Conservation (phyloP, 192 early-diverging fungal species). For the Spizellomyces sp. region DNA sequence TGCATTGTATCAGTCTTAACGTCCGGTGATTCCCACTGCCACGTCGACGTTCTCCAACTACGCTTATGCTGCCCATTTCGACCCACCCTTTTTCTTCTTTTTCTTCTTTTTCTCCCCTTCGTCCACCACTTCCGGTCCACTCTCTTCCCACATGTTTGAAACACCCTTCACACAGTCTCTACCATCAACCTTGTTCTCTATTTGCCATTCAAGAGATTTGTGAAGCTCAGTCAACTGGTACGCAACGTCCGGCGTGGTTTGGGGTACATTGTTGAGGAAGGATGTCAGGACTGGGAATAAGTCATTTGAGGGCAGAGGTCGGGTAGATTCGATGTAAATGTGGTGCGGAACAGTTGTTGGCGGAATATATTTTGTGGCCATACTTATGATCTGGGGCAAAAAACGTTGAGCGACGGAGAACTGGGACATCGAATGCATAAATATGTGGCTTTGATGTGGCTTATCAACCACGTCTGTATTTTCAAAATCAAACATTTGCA, state of each 20-base stretch:
- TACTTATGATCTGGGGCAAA: background rate
- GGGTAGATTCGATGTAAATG: background rate
- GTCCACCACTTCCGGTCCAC: background rate
- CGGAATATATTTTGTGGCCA: conserved; percentile 16
- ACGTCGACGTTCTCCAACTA: no score
- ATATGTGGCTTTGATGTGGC: no score
- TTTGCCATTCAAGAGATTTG: conserved; percentile 9
- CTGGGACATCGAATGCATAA: no score
- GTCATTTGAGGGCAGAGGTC: background rate
- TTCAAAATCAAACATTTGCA: background rate
- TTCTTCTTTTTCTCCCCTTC: background rate
- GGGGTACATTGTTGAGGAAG: background rate
- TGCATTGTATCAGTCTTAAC: no score
- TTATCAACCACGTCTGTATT: background rate
- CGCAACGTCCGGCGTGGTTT: conserved; percentile 1
- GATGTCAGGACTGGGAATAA: background rate
- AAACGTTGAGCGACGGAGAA: no score
- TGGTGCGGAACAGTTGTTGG: conserved; percentile 1
- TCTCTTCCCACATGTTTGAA: background rate
- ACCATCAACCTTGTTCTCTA: background rate
- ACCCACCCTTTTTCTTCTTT: background rate
- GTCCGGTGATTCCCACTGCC: no score
- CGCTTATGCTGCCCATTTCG: background rate
- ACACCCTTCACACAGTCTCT: background rate
- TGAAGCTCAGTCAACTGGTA: conserved; percentile 23